Conservation (phyloP, 2,329 filamentous ascomycete species). For the Endocalyx cinctus region DNA sequence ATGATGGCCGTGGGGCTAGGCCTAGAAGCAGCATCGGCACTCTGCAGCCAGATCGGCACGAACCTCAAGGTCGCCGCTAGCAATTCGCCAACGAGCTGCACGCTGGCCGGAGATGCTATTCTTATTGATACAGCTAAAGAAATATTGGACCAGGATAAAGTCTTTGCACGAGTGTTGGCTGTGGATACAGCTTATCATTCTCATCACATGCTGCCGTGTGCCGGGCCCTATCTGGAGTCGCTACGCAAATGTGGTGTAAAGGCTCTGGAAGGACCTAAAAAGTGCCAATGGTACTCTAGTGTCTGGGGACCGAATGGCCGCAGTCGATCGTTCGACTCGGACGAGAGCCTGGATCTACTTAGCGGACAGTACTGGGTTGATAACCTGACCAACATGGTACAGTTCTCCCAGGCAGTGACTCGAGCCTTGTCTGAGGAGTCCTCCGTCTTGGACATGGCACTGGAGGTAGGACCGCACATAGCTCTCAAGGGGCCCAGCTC, state of each 20-base stretch:
- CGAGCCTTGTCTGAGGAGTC: slow-evolving; percentile 2
- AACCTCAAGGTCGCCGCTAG: slow-evolving; percentile 6
- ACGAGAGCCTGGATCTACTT: slow-evolving; percentile 12
- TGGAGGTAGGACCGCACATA: slow-evolving; percentile 22
- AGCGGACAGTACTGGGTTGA: slow-evolving; percentile 29
- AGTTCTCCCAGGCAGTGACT: slow-evolving; percentile 3
- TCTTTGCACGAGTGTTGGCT: slow-evolving; percentile 16
- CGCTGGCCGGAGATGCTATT: slow-evolving; percentile 17
- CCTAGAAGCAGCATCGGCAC: slow-evolving; percentile 1
- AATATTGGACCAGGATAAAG: slow-evolving; percentile 6
- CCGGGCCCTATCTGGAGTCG: slow-evolving; percentile 15
- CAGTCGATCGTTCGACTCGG: slow-evolving; percentile 5
- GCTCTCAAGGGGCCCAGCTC: slow-evolving; percentile 28
- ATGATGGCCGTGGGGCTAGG: slow-evolving; percentile 32
- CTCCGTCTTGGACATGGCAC: slow-evolving; percentile 1
- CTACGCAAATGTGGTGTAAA: slow-evolving; percentile 12
- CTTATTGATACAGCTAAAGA: slow-evolving; percentile 9
- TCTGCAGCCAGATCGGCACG: not conserved
- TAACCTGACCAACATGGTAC: slow-evolving; percentile 13
- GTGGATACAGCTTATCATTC: slow-evolving; percentile 23
- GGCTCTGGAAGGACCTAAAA: not conserved
- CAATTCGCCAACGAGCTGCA: slow-evolving; percentile 18
- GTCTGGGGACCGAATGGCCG: slow-evolving; percentile 1
- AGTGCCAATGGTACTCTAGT: not conserved
- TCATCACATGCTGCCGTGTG: slow-evolving; percentile 24